Evolutionary conservation across 2,329 filamentous ascomycete species (phyloP).

Genomic region (Aspergillus japonicus): DNA sequence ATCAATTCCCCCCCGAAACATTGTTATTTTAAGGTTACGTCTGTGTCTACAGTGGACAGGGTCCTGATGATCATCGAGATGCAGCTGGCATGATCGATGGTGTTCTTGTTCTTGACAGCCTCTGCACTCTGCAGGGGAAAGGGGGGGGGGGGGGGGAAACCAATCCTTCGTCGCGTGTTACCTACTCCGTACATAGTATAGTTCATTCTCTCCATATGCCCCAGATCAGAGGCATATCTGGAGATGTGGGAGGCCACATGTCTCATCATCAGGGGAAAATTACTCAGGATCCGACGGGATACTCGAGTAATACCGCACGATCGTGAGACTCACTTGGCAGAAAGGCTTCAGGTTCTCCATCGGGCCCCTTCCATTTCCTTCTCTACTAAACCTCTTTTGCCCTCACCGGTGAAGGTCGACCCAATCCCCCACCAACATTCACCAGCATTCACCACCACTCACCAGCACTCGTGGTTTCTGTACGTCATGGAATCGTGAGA

Average conservation of each 20-base stretch:
- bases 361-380: slow-evolving; percentile 13
- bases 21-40: not conserved
- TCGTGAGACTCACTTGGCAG: not conserved
- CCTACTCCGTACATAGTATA: not conserved
- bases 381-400: slow-evolving; percentile 19
- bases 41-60: not conserved
- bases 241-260: not conserved
- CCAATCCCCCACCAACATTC: slow-evolving; percentile 14
- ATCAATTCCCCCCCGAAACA: not conserved
- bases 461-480: slow-evolving; percentile 17
- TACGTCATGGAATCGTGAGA: slow-evolving; percentile 26
- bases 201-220: not conserved
- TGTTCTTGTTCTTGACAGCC: not conserved
- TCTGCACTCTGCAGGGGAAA: too few species aligned
- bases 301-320: not conserved
- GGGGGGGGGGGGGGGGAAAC: not conserved
- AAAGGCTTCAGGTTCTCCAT: slow-evolving; percentile 1
- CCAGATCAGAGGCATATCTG: not conserved
- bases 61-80: not conserved
- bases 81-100: not conserved
- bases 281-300: not conserved
- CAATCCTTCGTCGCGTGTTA: not conserved
- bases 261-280: not conserved
- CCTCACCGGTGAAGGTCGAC: slow-evolving; percentile 21
- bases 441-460: slow-evolving; percentile 13